Evolutionary conservation across 2,329 filamentous ascomycete species (phyloP).

Genomic region (Myotisia sp.): DNA sequence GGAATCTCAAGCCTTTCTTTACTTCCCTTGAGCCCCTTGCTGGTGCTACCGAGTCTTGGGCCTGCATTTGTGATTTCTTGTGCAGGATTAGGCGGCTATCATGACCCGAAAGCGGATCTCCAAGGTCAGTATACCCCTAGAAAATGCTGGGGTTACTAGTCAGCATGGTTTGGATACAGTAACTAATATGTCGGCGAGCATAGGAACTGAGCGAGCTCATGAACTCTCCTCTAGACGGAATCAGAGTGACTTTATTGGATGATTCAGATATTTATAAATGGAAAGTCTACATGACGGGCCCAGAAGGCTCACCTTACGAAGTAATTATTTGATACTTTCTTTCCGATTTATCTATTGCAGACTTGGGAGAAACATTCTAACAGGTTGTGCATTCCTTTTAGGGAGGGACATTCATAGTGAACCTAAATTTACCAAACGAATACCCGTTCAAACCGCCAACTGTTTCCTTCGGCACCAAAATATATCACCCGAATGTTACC

Average conservation of each 20-base stretch:
- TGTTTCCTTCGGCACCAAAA: conserved; percentile 96
- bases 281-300: conserved; percentile 53
- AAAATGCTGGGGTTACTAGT: conserved; percentile 1
- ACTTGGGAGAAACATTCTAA: neutral
- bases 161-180: neutral
- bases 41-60: neutral
- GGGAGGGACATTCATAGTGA: conserved; percentile 60
- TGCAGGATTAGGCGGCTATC: neutral
- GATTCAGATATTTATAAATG: conserved; percentile 54
- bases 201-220: conserved; percentile 50
- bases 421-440: conserved; percentile 71
- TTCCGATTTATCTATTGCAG: neutral
- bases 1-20: too few relatives aligned
- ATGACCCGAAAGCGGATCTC: conserved; percentile 35
- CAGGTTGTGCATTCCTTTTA: too few relatives aligned
- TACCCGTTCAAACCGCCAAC: conserved; percentile 99
- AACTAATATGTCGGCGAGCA: neutral
- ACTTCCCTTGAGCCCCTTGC: neutral
- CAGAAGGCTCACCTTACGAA: conserved; percentile 49
- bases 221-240: conserved; percentile 41
- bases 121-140: conserved; percentile 22
- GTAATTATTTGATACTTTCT: conserved; percentile 30
- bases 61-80: too few relatives aligned
- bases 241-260: conserved; percentile 42
- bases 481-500: conserved; percentile 91